Conservation (phyloP, 2,329 filamentous ascomycete genomes). For the Myriosclerotinia scirpicola region DNA sequence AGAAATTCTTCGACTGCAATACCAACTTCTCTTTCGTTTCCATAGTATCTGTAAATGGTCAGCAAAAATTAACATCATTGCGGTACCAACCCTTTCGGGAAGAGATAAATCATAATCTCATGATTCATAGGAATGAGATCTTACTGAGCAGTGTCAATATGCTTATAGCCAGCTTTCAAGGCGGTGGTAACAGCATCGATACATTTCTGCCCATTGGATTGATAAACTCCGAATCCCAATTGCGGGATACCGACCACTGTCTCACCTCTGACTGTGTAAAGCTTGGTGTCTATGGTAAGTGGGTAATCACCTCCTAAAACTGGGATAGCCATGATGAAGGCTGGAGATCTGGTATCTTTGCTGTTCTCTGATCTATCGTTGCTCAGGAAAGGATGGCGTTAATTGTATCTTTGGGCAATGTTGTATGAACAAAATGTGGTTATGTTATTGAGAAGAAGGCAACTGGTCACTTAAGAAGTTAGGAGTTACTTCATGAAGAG, state of each 20-base stretch:
- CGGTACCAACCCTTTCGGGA: neutral
- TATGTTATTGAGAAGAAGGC: neutral
- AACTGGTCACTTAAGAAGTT: neutral
- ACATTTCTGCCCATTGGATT: conserved; percentile 21
- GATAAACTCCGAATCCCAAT: conserved; percentile 24
- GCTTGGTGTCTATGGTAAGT: neutral
- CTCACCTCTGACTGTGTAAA: neutral
- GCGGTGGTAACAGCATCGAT: conserved; percentile 12
- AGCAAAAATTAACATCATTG: neutral
- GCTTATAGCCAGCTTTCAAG: conserved; percentile 17
- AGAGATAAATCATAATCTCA: neutral
- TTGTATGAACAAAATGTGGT: no score
- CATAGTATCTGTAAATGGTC: conserved; percentile 21
- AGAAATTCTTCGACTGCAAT: conserved; percentile 16
- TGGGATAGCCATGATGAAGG: neutral
- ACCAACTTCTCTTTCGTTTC: conserved; percentile 20
- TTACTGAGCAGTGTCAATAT: conserved; percentile 24
- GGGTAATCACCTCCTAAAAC: neutral
- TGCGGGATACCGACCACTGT: conserved; percentile 14
- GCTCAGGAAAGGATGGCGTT: neutral
- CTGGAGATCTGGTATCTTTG: neutral
- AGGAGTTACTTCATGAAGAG: neutral
- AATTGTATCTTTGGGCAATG: no score
- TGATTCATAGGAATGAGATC: neutral
- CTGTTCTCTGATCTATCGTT: neutral